A percentile compares a stretch with the other conserved stretches of the same genome.
These are phyloP conservation scores for Ascosphaera apis DNA, from an alignment of 2,329 filamentous ascomycete species.

Conservation along the genomic window DNA sequence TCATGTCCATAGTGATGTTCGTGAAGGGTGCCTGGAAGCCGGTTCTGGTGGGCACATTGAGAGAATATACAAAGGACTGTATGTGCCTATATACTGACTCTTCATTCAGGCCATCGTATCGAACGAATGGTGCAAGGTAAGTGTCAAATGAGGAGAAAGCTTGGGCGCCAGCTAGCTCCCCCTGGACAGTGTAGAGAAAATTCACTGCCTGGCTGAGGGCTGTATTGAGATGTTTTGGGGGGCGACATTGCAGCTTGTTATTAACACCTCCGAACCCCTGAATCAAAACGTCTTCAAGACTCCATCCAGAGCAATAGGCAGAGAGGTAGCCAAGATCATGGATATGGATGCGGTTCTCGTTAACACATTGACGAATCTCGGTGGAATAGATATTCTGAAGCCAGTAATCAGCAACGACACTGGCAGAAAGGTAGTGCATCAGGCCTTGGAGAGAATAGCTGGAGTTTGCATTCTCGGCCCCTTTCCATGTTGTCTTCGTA, in stretches of 20 bases:
- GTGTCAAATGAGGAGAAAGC: slow-evolving; percentile 1
- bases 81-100: background rate
- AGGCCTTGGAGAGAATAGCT: background rate
- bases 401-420: background rate
- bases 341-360: background rate
- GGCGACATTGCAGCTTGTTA: background rate
- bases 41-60: background rate
- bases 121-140: background rate
- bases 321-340: slow-evolving; percentile 1
- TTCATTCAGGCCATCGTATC: background rate
- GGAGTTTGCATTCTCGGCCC: background rate
- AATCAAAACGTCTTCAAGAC: background rate
- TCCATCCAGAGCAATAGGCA: slow-evolving; percentile 1
- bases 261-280: background rate
- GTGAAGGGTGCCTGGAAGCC: background rate
- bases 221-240: slow-evolving; percentile 1
- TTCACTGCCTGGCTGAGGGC: background rate
- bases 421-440: background rate
- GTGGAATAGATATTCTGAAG: background rate
- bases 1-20: background rate
- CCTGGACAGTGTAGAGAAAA: background rate
- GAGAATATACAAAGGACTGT: slow-evolving; percentile 1
- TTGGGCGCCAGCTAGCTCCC: background rate
- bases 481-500: slow-evolving; percentile 1
- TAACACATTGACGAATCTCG: background rate